Evolutionary conservation across 2,329 filamentous ascomycete genomes (phyloP), one percentile per base, ranked within the genome.

Genomic region (Pyrenophora teres): DNA sequence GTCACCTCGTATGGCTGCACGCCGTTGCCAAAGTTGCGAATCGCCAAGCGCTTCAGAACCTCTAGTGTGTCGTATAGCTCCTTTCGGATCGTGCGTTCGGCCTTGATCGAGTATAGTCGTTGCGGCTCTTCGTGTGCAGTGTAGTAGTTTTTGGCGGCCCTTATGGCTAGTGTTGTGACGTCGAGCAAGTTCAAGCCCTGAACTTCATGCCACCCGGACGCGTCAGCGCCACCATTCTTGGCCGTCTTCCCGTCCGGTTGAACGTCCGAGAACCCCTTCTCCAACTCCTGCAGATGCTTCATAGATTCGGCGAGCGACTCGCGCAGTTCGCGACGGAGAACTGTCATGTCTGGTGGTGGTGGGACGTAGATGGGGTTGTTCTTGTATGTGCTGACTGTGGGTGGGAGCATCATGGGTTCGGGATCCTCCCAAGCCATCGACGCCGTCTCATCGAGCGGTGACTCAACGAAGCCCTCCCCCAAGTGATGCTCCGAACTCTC

Each of bases 91-190:
- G 89, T 83, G 57, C 88, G 90, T 73, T 99, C 94, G 0, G 90
- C 86, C 73, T 90, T 92, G 75, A 97, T 95, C 23, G 88, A 79
- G 67, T 94, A 90, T 15, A 97, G 80, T 32, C 90, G 87, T 62
- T 94, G 88, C 1, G 92, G 91, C 46, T 92, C 83, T 67, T 95
- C 89, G 70, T 97, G 94, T 3, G 91, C 84, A 0, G 92, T 97
- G 75, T 99, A 97, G 77, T 97, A 99, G 65, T 95, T 87, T 76
- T 95, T 96, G 44, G 94, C 94, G 1, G 93, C 92, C 45, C 92
- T 86, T 62, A 99, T 97, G n/a, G 93, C 93, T 46, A 97, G 81
- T 1, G 94, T 99, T 69, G 94, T 88, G 46, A 96, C 87, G 71
- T 97, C 93, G 49, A 97, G 83, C 32, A 99, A 85, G 67, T 95